Evolutionary conservation across 352 stramenopile species (phyloP).

Genomic region (Phytophthora cactorum): DNA sequence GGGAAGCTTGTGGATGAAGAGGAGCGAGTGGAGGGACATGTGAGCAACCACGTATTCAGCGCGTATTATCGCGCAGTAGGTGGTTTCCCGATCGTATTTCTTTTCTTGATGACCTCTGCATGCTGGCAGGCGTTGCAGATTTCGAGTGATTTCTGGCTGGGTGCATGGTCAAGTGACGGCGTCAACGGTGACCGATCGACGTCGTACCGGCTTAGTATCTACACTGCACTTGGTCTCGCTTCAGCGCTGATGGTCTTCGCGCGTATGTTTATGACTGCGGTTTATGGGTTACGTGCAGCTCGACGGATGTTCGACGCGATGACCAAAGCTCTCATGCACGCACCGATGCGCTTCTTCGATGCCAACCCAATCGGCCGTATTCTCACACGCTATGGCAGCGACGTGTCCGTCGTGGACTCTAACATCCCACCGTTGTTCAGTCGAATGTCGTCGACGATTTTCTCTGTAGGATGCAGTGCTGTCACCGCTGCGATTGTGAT

Average conservation of each 20-base stretch:
- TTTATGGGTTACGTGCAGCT: constrained; percentile 50
- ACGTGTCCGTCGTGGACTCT: constrained; percentile 92
- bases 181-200: constrained; percentile 39
- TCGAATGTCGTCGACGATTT: constrained; percentile 67
- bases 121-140: constrained; percentile 82
- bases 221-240: constrained; percentile 44
- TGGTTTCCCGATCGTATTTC: constrained; percentile 37
- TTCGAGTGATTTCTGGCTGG: constrained; percentile 90
- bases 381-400: constrained; percentile 90
- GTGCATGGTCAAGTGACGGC: constrained; percentile 76
- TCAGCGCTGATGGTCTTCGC: constrained; percentile 49
- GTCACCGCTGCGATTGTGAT: constrained; percentile 86
- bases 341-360: constrained; percentile 94
- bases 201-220: constrained; percentile 50
- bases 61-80: constrained; percentile 54
- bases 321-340: constrained; percentile 84
- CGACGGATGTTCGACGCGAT: constrained; percentile 89
- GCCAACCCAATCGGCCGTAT: constrained; percentile 91
- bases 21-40: constrained; percentile 35
- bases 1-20: constrained; percentile 42
- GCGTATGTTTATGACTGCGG: constrained; percentile 49
- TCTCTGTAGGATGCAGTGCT: constrained; percentile 79
- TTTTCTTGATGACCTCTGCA: constrained; percentile 62
- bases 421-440: constrained; percentile 59
- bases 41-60: constrained; percentile 42